These are phyloP conservation scores for Fragilaria radians DNA, from an alignment of 108 stramenopile genomes.

Conservation along the genomic window DNA sequence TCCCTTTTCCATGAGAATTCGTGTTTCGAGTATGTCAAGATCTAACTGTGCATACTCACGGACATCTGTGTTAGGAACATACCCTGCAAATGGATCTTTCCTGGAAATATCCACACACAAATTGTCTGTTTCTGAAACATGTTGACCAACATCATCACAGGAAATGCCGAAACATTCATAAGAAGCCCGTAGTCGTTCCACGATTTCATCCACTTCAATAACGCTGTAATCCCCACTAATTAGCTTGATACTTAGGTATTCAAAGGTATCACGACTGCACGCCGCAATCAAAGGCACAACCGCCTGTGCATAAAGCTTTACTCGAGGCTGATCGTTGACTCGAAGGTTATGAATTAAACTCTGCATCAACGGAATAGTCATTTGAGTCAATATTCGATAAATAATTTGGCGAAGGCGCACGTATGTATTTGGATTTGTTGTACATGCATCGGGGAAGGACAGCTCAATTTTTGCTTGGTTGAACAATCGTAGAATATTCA, in stretches of 20 bases:
- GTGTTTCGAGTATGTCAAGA: conserved; percentile 58
- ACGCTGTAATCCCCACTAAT: conserved; percentile 29
- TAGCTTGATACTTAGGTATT: conserved; percentile 48
- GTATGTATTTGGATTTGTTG: conserved; percentile 43
- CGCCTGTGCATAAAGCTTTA: conserved; percentile 60
- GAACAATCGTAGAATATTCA: conserved; percentile 62
- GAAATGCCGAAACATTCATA: conserved; percentile 65
- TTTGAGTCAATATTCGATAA: conserved; percentile 56
- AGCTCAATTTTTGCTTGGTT: conserved; percentile 72
- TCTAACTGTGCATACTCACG: conserved; percentile 55
- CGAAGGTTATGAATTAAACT: conserved; percentile 49
- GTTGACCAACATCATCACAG: conserved; percentile 62
- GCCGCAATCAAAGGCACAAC: conserved; percentile 60
- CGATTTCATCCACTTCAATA: conserved; percentile 43
- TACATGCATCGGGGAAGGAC: conserved; percentile 58
- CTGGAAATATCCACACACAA: background rate
- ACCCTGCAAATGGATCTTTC: conserved; percentile 39
- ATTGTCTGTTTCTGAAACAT: conserved; percentile 6
- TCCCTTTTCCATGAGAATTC: conserved; percentile 57
- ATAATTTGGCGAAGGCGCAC: conserved; percentile 34
- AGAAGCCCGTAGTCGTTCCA: conserved; percentile 36
- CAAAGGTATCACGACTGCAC: conserved; percentile 42
- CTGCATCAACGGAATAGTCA: conserved; percentile 65
- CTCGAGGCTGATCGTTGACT: conserved; percentile 34
- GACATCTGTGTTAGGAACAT: conserved; percentile 50